Percentiles rank a stretch among this genome's conserved stretches.
phyloP scores from a whole-genome alignment of 192 early-diverging fungal species.

The Rhizoclosmatium globosum region DNA sequence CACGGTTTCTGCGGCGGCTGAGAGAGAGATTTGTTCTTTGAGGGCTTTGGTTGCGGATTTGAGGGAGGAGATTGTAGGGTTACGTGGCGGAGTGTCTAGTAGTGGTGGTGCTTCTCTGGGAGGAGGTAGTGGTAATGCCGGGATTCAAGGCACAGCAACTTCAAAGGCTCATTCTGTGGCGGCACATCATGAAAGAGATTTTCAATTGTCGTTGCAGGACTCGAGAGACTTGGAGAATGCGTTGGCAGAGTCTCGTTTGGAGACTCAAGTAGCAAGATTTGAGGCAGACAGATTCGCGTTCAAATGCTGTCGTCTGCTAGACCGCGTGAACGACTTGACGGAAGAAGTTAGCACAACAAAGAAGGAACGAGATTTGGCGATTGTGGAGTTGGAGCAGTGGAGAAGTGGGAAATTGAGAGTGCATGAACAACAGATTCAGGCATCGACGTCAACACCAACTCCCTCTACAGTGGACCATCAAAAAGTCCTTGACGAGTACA shows the following conservation, averaged over 20 bases:
- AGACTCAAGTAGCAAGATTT: slow-evolving; percentile 38
- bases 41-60: slow-evolving; percentile 52
- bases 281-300: slow-evolving; percentile 47
- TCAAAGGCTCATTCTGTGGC: slow-evolving; percentile 2
- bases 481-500: slow-evolving; percentile 34
- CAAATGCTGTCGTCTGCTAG: slow-evolving; percentile 43
- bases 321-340: slow-evolving; percentile 28
- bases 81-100: slow-evolving; percentile 15
- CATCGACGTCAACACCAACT: background rate
- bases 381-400: slow-evolving; percentile 44
- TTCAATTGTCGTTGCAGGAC: slow-evolving; percentile 44
- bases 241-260: slow-evolving; percentile 24
- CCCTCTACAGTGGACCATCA: background rate
- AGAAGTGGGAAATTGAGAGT: slow-evolving; percentile 5
- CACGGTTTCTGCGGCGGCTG: slow-evolving; percentile 31
- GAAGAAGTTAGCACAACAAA: slow-evolving; percentile 37
- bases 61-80: slow-evolving; percentile 44
- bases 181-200: slow-evolving; percentile 39
- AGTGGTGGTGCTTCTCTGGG: slow-evolving; percentile 15
- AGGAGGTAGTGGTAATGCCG: background rate
- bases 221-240: slow-evolving; percentile 44
- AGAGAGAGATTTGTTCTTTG: slow-evolving; percentile 51
- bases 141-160: background rate
- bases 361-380: slow-evolving; percentile 43
- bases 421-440: background rate